Base-by-base conservation (phyloP, 192 early-diverging fungal genomes). In the Coemansia sp. region DNA sequence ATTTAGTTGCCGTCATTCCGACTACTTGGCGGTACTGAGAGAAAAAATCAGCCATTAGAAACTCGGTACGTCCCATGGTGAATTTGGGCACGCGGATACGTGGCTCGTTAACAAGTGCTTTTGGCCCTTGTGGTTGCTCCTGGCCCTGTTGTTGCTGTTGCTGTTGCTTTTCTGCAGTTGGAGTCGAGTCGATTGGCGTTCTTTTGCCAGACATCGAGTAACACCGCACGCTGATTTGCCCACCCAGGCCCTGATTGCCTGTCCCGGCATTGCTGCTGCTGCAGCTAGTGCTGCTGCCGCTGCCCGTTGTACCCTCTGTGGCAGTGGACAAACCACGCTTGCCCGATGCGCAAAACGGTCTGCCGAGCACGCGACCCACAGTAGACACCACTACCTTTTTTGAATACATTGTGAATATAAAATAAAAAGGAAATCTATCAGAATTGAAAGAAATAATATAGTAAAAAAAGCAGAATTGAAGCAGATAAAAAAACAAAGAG, bases 201-300 rank as follows among this genome's bases (percentile, higher is more conserved):
- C 73, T 54, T 57, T 80, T 80, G 58, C 69, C 63, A 1, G 78
- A 69, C 48, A 75, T 69, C 22, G 78, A 80, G 61, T 80, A 80
- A 11, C 59, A 48, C 3, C 78, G 66, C 34, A 69, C 62, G 22
- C 54, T 56, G 33, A 38, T 30, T n/a, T 38, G 33, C n/a, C 29
- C 34, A 2, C 42, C 42, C 16, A 45, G 11, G 42, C 42, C 16
- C 2, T 3, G 42, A 45, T 45, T 45, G 5, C 11, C 42, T 14
- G 42, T 16, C 42, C 42, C 42, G 10, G 42, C 4, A 36, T 36
- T 36, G 34, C 34, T 36, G 34, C 34, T 36, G 34, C 34, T 36
- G 5, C 34, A 4, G 34, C 34, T 36, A 14, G 20, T 30, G 49
- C 40, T 59, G 65, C 48, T 48, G 65, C 18, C 22, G 40, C 22